Conservation (phyloP, 169 alveolate genomes). For the Eimeria sp. region DNA sequence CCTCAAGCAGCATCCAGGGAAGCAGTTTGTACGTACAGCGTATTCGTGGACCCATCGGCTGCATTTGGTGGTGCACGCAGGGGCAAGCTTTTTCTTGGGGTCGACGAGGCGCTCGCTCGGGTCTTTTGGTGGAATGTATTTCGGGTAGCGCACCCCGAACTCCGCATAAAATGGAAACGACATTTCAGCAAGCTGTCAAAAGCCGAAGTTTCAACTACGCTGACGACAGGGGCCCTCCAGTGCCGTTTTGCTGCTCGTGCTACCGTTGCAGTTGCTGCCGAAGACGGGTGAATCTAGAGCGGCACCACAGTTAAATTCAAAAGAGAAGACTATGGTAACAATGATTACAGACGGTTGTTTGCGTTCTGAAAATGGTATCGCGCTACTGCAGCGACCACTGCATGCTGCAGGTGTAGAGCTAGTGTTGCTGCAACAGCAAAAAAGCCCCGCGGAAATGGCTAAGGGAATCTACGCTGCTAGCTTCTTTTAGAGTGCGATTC, state of each 20-base stretch:
- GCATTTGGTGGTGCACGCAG: slow-evolving; percentile 88
- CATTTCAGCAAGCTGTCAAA: slow-evolving; percentile 71
- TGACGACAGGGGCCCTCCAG: neutral
- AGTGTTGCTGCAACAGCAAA: neutral
- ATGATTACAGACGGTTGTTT: neutral
- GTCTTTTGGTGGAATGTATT: slow-evolving; percentile 85
- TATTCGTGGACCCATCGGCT: slow-evolving; percentile 88
- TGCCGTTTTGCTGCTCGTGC: slow-evolving; percentile 1
- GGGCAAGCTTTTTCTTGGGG: slow-evolving; percentile 88
- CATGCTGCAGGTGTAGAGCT: neutral
- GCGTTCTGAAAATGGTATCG: neutral
- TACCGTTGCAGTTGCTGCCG: neutral
- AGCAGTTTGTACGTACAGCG: slow-evolving; percentile 55
- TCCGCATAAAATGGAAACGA: slow-evolving; percentile 87
- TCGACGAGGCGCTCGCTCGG: slow-evolving; percentile 88
- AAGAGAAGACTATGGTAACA: neutral
- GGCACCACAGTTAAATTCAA: neutral
- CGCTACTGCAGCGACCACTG: neutral
- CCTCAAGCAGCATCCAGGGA: neutral
- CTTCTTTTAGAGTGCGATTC: neutral
- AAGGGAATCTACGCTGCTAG: neutral
- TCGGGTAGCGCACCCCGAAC: slow-evolving; percentile 87
- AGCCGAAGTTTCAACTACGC: neutral
- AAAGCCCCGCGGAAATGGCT: neutral
- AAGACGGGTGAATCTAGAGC: neutral